Conservation (phyloP, 192 early-diverging fungal genomes). For the Coemansia sp. region DNA sequence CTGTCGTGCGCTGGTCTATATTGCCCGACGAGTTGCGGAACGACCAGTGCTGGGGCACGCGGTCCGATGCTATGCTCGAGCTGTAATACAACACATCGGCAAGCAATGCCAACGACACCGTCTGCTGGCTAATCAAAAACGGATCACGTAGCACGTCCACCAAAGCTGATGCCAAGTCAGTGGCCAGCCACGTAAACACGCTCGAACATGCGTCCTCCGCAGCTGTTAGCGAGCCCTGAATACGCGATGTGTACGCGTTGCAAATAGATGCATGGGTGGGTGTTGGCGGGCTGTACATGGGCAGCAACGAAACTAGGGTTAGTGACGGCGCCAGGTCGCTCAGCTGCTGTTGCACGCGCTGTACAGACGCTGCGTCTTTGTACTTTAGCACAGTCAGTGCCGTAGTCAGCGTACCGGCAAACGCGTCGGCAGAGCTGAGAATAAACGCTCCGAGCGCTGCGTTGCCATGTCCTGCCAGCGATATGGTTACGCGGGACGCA, state of each 20-base stretch:
- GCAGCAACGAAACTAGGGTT: constrained; percentile 19
- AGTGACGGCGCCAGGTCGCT: constrained; percentile 24
- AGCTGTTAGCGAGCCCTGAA: constrained; percentile 8
- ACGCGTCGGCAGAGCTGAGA: constrained; percentile 5
- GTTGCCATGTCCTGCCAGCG: background rate
- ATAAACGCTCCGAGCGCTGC: constrained; percentile 12
- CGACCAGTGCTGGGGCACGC: constrained; percentile 31
- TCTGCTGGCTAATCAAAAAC: constrained; percentile 28
- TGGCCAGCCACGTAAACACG: constrained; percentile 17
- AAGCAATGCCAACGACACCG: constrained; percentile 12
- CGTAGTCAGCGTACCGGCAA: background rate
- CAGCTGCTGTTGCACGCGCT: constrained; percentile 13
- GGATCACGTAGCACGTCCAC: constrained; percentile 19
- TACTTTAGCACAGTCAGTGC: constrained; percentile 14
- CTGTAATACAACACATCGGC: constrained; percentile 24
- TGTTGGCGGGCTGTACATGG: constrained; percentile 32
- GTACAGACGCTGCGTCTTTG: constrained; percentile 19
- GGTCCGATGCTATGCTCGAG: constrained; percentile 9
- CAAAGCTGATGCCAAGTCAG: constrained; percentile 3
- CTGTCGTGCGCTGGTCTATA: constrained; percentile 6
- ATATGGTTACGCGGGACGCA: background rate
- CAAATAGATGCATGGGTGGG: constrained; percentile 29
- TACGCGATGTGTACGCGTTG: constrained; percentile 18
- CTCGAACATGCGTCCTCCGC: background rate
- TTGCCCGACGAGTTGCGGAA: constrained; percentile 28